Base-by-base conservation (phyloP, 1,284 basidiomycete genomes). In the Ustanciosporium gigantosporum region DNA sequence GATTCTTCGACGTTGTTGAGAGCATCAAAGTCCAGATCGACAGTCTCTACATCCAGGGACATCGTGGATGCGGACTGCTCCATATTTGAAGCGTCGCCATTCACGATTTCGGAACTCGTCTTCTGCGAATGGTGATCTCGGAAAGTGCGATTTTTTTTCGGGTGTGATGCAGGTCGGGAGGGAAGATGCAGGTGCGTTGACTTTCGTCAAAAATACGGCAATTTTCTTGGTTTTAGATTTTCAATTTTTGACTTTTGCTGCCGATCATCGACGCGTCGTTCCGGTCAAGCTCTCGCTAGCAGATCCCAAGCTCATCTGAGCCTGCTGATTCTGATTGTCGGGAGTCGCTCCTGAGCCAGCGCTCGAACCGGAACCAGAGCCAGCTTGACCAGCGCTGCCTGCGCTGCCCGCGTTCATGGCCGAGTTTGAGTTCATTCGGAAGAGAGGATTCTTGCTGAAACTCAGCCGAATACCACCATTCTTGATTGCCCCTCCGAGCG, bases 401-500 rank as follows among this genome's bases (percentile, higher is more conserved):
- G 46, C 36, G 24, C 44, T 29, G 27, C 27, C 36, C 31, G 38
- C 40, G 36, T 52, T 46, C 48, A 64, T 64, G 31, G 53, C 46
- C 43, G 60, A 58, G 27, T 51, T 59, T 27, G 61, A 65, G 27
- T 65, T 59, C 62, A 66, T 68, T 9, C 67, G 58, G 29, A 71
- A 71, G 15, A 71, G 56, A 7, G 68, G 68, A 34, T 71, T 68
- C 47, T 71, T 71, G 59, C 58, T 64, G 44, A 94, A 98, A 15
- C 91, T 94, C 48, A 98, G 81, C 27, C 94, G 88, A 53, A 98
- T 95, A 5, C 92, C 91, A 51, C 90, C 90, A 21, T 68, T 66
- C 80, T 94, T 95, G 78, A 98, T 89, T 20, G 93, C 81, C 1
- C 93, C 92, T 58, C 86, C 85, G 29, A 98, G 82, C 9, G 86